phyloP scores from a whole-genome alignment of 2,329 filamentous ascomycete species.

The Cladosporium cucumerinum region DNA sequence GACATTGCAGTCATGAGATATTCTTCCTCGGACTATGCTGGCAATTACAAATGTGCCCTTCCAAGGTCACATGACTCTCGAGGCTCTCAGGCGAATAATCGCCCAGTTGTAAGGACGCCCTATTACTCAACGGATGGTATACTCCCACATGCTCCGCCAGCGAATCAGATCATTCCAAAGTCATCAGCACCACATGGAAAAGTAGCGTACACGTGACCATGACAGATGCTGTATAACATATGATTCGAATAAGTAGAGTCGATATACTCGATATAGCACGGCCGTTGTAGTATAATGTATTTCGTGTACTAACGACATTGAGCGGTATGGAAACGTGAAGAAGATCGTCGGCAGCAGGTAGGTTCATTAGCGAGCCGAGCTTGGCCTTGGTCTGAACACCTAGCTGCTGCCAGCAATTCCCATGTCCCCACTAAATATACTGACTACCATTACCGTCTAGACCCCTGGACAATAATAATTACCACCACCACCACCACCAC shows the following conservation, averaged over 20 bases:
- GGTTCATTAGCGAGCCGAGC: not conserved
- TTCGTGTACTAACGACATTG: not conserved
- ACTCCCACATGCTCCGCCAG: not conserved
- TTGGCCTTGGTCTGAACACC: not conserved
- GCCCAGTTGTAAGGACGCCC: not conserved
- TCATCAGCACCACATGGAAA: not conserved
- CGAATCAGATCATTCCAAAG: not conserved
- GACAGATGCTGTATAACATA: not conserved
- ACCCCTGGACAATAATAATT: not conserved
- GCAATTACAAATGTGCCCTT: not conserved
- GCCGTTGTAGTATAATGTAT: not conserved
- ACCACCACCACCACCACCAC: not conserved
- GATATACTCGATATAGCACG: not conserved
- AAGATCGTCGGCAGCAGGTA: constrained; percentile 1
- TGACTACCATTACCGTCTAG: not conserved
- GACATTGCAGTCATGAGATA: not conserved
- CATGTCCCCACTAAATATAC: constrained; percentile 5
- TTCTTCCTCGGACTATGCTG: not conserved
- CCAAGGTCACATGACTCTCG: not conserved
- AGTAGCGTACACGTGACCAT: not conserved
- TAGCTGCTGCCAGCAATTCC: not conserved
- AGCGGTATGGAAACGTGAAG: not conserved
- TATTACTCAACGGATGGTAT: not conserved
- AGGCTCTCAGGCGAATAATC: not conserved
- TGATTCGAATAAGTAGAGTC: not conserved